Percentiles rank a stretch among this genome's conserved stretches.
phyloP scores from a whole-genome alignment of 768 basidiomycete species.

The Mycena indigotica region DNA sequence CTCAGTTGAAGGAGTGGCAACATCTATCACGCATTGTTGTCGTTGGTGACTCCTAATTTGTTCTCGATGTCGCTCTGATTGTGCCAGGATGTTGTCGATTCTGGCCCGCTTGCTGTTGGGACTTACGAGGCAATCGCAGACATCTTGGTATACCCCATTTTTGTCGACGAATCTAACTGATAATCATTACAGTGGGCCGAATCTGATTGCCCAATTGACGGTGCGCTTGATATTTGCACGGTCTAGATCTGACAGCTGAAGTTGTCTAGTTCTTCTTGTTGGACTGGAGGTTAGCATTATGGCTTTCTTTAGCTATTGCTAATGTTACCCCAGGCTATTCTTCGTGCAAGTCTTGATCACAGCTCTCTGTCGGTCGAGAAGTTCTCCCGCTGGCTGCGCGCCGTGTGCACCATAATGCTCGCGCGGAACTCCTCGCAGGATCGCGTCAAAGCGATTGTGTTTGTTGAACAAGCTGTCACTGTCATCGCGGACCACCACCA shows the following conservation, averaged over 20 bases:
- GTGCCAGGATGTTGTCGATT: conserved; percentile 56
- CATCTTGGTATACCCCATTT: conserved; percentile 59
- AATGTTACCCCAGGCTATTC: no score
- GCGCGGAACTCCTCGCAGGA: conserved; percentile 67
- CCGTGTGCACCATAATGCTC: conserved; percentile 79
- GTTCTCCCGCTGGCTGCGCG: conserved; percentile 86
- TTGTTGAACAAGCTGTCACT: conserved; percentile 75
- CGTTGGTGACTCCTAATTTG: conserved; percentile 38
- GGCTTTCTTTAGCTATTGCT: no score
- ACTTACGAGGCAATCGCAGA: conserved; percentile 83
- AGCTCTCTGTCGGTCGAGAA: conserved; percentile 72
- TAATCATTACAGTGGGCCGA: conserved; percentile 65
- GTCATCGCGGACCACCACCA: conserved; percentile 73
- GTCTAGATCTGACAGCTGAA: conserved; percentile 9
- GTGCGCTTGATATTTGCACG: conserved; percentile 38
- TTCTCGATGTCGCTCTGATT: conserved; percentile 11
- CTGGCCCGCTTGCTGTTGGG: conserved; percentile 52
- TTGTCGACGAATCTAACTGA: no score
- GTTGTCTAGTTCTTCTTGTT: conserved; percentile 63
- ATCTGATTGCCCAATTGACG: conserved; percentile 72
- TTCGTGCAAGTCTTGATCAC: conserved; percentile 70
- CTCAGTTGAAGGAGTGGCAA: conserved; percentile 67
- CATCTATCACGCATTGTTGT: conserved; percentile 53
- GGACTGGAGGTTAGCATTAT: conserved; percentile 65
- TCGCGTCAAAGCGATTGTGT: conserved; percentile 75